Percentiles rank a stretch among this genome's conserved stretches.
phyloP scores from a whole-genome alignment of 1,284 basidiomycete genomes.

The Schizopora paradoxa region DNA sequence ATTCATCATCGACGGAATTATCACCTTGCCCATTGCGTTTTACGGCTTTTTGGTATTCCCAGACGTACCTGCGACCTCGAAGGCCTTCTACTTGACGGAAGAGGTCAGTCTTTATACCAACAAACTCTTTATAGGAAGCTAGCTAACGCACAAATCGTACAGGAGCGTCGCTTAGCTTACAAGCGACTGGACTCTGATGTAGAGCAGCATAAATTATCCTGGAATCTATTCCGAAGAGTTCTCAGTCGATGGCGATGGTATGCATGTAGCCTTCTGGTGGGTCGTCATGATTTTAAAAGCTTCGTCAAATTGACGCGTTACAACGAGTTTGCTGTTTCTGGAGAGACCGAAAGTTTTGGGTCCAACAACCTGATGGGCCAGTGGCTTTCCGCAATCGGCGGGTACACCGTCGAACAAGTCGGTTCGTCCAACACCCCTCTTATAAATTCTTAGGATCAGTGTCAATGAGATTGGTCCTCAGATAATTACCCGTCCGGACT shows the following conservation, averaged over 20 bases:
- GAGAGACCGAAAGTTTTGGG: constrained; percentile 66
- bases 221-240: constrained; percentile 45
- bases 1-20: constrained; percentile 69
- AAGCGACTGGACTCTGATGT: constrained; percentile 42
- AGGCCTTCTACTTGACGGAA: constrained; percentile 57
- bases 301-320: background rate
- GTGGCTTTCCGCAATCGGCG: constrained; percentile 60
- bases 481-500: constrained; percentile 64
- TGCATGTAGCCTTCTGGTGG: constrained; percentile 56
- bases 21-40: constrained; percentile 66
- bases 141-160: background rate
- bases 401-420: constrained; percentile 56
- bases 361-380: constrained; percentile 75
- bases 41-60: constrained; percentile 74
- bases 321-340: constrained; percentile 53
- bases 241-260: constrained; percentile 68
- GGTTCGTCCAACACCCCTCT: constrained; percentile 29
- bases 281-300: background rate
- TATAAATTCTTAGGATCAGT: too few relatives aligned
- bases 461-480: constrained; percentile 20
- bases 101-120: constrained; percentile 36
- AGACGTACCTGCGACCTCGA: constrained; percentile 61
- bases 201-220: constrained; percentile 40
- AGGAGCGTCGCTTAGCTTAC: constrained; percentile 54
- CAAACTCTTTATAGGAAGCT: constrained; percentile 10